Evolutionary conservation across 441 rosid genomes (phyloP).

Genomic region (Jatropha multifida): DNA sequence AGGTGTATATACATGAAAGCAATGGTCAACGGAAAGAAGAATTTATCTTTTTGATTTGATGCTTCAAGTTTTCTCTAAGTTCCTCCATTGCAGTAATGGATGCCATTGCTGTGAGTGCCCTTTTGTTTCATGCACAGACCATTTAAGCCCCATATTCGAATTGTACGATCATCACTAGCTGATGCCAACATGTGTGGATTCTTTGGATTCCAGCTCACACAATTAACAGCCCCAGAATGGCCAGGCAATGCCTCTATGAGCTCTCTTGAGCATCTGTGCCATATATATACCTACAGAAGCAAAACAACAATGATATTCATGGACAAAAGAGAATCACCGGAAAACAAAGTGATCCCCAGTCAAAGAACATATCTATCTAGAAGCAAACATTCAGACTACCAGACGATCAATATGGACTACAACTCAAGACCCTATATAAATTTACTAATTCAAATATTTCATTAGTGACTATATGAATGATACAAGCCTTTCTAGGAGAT

Average conservation of each 20-base stretch:
- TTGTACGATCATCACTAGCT: constrained; percentile 52
- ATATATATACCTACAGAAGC: constrained; percentile 44
- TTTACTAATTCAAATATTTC: background rate
- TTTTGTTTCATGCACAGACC: constrained; percentile 29
- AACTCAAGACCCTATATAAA: background rate
- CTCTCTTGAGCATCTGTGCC: constrained; percentile 46
- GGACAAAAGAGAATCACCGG: background rate
- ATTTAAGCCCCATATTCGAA: constrained; percentile 57
- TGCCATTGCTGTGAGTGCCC: constrained; percentile 39
- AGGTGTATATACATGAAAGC: constrained; percentile 19
- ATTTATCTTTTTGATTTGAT: background rate
- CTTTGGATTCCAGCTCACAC: constrained; percentile 54
- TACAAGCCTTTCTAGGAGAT: background rate
- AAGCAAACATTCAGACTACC: background rate
- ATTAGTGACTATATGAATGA: background rate
- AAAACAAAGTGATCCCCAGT: background rate
- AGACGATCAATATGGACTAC: too few species aligned
- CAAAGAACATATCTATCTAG: background rate
- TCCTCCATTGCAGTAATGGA: constrained; percentile 47
- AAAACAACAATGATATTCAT: background rate
- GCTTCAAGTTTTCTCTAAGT: constrained; percentile 15
- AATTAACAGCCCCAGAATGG: constrained; percentile 56
- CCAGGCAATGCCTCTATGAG: constrained; percentile 44
- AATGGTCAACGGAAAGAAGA: constrained; percentile 1
- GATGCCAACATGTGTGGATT: constrained; percentile 59